A percentile compares a stretch with the other conserved stretches of the same genome.
Conservation (phyloP, 148 eudicot species). For the Pouteria glomerata region DNA sequence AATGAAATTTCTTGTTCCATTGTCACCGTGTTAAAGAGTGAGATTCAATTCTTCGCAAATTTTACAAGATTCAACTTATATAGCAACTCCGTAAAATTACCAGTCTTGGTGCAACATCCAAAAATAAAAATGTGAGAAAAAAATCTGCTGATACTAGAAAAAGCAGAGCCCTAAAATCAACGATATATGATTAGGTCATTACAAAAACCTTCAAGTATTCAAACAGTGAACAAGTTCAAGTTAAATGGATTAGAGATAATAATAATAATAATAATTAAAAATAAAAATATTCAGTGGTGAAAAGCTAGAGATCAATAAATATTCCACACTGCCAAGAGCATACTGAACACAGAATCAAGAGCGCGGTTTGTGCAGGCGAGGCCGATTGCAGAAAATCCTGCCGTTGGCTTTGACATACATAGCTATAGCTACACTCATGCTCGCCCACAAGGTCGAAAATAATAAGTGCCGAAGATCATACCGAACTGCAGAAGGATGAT, state of each 20-base stretch:
- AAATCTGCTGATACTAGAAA: not conserved
- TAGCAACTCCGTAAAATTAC: not conserved
- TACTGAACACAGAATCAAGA: slow-evolving; percentile 16
- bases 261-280: not conserved
- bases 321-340: not conserved
- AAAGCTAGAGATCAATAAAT: not conserved
- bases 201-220: not conserved
- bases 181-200: not conserved
- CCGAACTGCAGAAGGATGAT: slow-evolving; percentile 38
- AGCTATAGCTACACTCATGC: slow-evolving; percentile 57
- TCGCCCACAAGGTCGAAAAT: slow-evolving; percentile 65
- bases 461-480: slow-evolving; percentile 43
- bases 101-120: not conserved
- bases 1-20: not conserved
- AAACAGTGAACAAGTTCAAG: not conserved
- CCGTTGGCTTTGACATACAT: slow-evolving; percentile 66
- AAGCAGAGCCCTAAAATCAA: too few species aligned
- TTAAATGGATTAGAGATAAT: not conserved
- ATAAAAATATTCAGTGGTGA: not conserved
- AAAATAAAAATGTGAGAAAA: not conserved
- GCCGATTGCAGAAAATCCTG: slow-evolving; percentile 80
- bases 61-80: not conserved
- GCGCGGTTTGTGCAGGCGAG: slow-evolving; percentile 68
- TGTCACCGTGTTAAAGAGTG: not conserved
- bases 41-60: not conserved